Percentiles rank a stretch among this genome's conserved stretches.
These are phyloP conservation scores for Podospora pseudoanserina DNA, from an alignment of 495 filamentous ascomycete species.

Conservation along the genomic window DNA sequence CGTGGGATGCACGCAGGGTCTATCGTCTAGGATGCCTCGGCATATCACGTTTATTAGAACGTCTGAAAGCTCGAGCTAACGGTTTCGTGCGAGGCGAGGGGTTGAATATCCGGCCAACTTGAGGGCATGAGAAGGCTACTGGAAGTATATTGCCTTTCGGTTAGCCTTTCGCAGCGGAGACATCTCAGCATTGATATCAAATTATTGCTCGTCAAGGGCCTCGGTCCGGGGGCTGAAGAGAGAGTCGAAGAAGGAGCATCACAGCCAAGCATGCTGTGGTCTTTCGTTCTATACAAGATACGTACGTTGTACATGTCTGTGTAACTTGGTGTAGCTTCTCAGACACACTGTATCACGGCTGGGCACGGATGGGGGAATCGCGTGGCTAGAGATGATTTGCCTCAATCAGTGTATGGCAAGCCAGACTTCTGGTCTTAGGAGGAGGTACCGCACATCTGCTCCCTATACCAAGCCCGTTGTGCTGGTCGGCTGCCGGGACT, in stretches of 20 bases:
- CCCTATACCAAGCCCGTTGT: background rate
- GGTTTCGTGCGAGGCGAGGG: background rate
- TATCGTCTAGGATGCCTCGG: background rate
- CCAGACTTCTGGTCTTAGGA: background rate
- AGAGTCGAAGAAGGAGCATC: background rate
- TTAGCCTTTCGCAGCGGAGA: background rate
- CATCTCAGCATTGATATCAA: background rate
- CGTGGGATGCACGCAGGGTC: background rate
- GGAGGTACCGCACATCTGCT: background rate
- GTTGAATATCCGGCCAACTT: background rate
- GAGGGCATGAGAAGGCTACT: background rate
- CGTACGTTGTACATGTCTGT: background rate
- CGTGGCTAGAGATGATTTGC: background rate
- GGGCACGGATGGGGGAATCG: slow-evolving; percentile 1
- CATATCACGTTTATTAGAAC: background rate
- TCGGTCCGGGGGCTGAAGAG: background rate
- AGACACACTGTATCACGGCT: slow-evolving; percentile 1
- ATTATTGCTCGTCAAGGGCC: background rate
- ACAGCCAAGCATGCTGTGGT: slow-evolving; percentile 1
- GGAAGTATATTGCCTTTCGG: background rate
- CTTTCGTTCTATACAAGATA: background rate
- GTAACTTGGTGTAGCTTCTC: background rate
- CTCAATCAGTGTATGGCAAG: background rate
- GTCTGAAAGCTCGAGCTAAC: background rate
- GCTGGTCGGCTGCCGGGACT: background rate